Percentiles rank a stretch among this genome's conserved stretches.
Conservation (phyloP, 2,329 filamentous ascomycete species). For the Myotisia sp. region DNA sequence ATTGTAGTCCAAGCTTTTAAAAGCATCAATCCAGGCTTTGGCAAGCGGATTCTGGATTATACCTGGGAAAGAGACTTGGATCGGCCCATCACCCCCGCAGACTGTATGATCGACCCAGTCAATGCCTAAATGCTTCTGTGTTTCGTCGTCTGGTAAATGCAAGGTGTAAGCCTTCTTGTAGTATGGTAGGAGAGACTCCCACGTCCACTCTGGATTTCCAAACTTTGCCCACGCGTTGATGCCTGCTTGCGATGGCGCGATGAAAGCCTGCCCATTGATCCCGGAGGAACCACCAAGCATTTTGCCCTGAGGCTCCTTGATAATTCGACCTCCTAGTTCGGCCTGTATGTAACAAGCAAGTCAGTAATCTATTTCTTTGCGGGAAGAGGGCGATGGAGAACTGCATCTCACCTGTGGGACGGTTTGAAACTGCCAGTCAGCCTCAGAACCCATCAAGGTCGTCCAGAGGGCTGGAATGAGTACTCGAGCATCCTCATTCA, state of each 20-base stretch:
- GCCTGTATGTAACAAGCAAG: not conserved
- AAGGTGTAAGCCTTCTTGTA: conserved; percentile 31
- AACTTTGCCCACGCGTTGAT: conserved; percentile 34
- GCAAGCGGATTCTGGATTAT: not conserved
- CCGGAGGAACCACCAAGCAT: conserved; percentile 6
- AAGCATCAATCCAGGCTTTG: conserved; percentile 11
- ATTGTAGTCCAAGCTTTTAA: conserved; percentile 7
- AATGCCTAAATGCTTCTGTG: conserved; percentile 5
- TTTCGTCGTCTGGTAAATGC: conserved; percentile 10
- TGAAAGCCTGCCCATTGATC: conserved; percentile 5
- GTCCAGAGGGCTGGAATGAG: not conserved
- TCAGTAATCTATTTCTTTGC: not conserved
- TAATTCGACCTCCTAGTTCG: not conserved
- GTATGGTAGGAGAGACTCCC: conserved; percentile 34
- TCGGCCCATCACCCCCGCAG: not conserved
- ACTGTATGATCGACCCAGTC: conserved; percentile 1
- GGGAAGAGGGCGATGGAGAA: not conserved
- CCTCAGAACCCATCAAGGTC: conserved; percentile 10
- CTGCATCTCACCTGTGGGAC: conserved; percentile 16
- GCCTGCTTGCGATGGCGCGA: conserved; percentile 17
- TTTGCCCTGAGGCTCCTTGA: conserved; percentile 3
- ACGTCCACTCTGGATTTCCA: conserved; percentile 34
- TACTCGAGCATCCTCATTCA: not conserved
- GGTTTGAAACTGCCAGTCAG: conserved; percentile 24
- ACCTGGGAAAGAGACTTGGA: not conserved